These are phyloP conservation scores for Pichia norvegensis DNA, from an alignment of 1,139 yeast species.

Conservation along the genomic window DNA sequence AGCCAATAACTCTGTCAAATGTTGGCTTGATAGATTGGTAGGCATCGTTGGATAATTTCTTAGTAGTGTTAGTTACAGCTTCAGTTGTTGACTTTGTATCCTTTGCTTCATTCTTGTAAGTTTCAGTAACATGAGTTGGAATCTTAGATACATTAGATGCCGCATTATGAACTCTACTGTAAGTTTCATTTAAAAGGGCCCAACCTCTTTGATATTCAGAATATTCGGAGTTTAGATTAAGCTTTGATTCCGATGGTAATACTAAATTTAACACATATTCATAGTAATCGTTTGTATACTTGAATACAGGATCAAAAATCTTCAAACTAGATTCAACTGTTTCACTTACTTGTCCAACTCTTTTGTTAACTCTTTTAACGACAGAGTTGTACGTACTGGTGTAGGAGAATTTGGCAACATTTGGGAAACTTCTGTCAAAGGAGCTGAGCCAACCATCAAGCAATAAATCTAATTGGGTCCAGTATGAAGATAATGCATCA, in stretches of 20 bases:
- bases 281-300: constrained; percentile 19
- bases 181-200: constrained; percentile 14
- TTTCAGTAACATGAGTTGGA: constrained; percentile 23
- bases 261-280: constrained; percentile 17
- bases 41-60: constrained; percentile 27
- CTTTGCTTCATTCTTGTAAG: constrained; percentile 22
- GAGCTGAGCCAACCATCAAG: constrained; percentile 12
- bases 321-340: constrained; percentile 3
- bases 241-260: constrained; percentile 13
- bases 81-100: constrained; percentile 22
- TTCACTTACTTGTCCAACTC: neutral
- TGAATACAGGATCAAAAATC: constrained; percentile 18
- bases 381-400: neutral
- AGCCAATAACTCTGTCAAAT: constrained; percentile 21
- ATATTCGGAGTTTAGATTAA: neutral
- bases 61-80: constrained; percentile 27
- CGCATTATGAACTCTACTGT: constrained; percentile 16
- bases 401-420: constrained; percentile 15
- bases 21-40: constrained; percentile 24
- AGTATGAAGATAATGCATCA: constrained; percentile 14
- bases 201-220: constrained; percentile 19
- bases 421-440: constrained; percentile 20
- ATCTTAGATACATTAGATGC: constrained; percentile 20
- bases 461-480: constrained; percentile 17
- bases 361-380: neutral